Percentiles rank a stretch among this genome's conserved stretches.
These are phyloP conservation scores for Starmerella vaccinii DNA, from an alignment of 805 yeast genomes.

Conservation along the genomic window DNA sequence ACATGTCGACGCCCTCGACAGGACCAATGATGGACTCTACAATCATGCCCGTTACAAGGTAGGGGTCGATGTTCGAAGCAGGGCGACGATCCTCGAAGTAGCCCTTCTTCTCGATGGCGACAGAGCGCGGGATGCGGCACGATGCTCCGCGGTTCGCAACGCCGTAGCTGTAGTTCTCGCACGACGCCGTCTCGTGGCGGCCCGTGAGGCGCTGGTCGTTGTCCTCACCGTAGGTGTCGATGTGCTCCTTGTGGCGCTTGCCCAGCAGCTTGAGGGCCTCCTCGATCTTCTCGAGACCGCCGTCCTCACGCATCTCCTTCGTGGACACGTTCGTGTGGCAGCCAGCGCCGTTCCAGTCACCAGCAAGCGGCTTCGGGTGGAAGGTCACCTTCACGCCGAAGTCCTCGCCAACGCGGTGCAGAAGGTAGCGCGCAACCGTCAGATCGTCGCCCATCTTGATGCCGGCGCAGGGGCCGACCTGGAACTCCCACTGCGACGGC, in stretches of 20 bases:
- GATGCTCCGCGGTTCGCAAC: conserved; percentile 99
- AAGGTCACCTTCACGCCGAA: conserved; percentile 96
- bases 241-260: conserved; percentile 94
- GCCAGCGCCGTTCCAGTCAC: conserved; percentile 99
- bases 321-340: conserved; percentile 99
- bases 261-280: conserved; percentile 86
- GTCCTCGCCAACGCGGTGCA: conserved; percentile 94
- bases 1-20: conserved; percentile 88
- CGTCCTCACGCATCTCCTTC: conserved; percentile 77
- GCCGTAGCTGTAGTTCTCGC: conserved; percentile 85
- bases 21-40: conserved; percentile 94
- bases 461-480: conserved; percentile 96
- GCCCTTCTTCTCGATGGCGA: conserved; percentile 94
- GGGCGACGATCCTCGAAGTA: conserved; percentile 99
- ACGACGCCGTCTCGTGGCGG: conserved; percentile 95
- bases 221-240: conserved; percentile 88
- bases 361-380: conserved; percentile 98
- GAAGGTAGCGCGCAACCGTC: conserved; percentile 89
- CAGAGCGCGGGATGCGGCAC: conserved; percentile 96
- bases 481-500: conserved; percentile 99
- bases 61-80: conserved; percentile 98
- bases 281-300: conserved; percentile 93
- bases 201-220: conserved; percentile 95
- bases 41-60: conserved; percentile 96
- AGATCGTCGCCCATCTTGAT: conserved; percentile 94